These are phyloP conservation scores for Flaveria ramosissima DNA, from an alignment of 129 eudicot genomes.

Conservation along the genomic window DNA sequence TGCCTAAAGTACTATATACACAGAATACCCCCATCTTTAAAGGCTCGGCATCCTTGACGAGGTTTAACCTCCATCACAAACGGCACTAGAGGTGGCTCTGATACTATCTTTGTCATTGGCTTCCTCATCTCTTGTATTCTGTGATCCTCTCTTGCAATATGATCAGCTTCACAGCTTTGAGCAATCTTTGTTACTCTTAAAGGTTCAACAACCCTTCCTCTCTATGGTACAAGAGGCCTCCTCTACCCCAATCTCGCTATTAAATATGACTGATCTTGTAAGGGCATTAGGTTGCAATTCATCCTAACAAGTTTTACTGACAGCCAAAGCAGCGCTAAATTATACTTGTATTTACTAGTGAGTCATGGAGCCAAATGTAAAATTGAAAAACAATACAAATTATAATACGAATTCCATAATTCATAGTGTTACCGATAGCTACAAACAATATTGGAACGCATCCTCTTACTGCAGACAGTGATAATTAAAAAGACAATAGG, in stretches of 20 bases:
- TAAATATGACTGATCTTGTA: no score
- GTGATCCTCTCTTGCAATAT: background rate
- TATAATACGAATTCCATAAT: background rate
- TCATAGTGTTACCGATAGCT: background rate
- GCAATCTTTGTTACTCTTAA: background rate
- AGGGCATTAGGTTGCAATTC: no score
- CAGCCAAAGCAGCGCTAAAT: conserved; percentile 3
- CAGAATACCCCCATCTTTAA: background rate
- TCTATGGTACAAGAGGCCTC: no score
- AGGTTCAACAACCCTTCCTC: no score
- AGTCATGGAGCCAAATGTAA: background rate
- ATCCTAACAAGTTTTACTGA: background rate
- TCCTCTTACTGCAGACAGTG: background rate
- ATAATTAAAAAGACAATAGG: background rate
- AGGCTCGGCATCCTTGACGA: background rate
- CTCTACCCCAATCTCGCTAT: no score
- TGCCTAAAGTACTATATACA: background rate
- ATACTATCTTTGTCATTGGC: background rate
- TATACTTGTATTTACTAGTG: background rate
- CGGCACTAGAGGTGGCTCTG: background rate
- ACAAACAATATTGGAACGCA: background rate
- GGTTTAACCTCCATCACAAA: background rate
- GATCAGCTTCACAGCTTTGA: background rate
- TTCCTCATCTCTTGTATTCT: background rate
- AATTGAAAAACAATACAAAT: background rate